phyloP scores from a whole-genome alignment of 768 basidiomycete genomes.

The Clavulina sp. region DNA sequence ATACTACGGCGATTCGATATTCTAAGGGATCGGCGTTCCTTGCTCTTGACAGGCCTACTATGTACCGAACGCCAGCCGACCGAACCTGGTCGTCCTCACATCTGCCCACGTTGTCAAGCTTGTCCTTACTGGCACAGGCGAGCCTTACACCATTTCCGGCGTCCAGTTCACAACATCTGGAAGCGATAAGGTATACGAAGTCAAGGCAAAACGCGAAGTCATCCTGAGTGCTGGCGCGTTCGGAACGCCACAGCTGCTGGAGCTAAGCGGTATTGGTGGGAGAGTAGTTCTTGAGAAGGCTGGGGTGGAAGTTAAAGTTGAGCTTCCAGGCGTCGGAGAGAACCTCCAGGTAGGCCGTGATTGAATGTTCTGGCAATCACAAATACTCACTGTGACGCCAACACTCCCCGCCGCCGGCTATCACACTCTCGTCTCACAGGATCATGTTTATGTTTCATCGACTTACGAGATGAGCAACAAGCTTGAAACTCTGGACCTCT shows the following conservation, averaged over 20 bases:
- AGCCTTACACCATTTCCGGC: slow-evolving; percentile 21
- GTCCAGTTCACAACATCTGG: slow-evolving; percentile 19
- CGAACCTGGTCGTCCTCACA: slow-evolving; percentile 26
- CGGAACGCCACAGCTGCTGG: slow-evolving; percentile 7
- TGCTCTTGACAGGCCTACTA: slow-evolving; percentile 12
- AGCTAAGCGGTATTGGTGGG: slow-evolving; percentile 21
- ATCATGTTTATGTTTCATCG: slow-evolving; percentile 7
- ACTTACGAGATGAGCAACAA: slow-evolving; percentile 4
- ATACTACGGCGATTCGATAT: no score
- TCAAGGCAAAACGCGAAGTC: slow-evolving; percentile 24
- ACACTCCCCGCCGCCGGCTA: no score
- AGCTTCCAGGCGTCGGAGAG: slow-evolving; percentile 28
- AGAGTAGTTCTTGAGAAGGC: slow-evolving; percentile 16
- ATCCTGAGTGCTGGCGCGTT: slow-evolving; percentile 21
- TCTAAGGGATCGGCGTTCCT: no score
- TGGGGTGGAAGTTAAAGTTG: slow-evolving; percentile 20
- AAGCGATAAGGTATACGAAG: slow-evolving; percentile 16
- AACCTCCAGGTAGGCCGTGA: slow-evolving; percentile 22
- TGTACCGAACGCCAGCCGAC: slow-evolving; percentile 13
- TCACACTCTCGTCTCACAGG: slow-evolving; percentile 3
- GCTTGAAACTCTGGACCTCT: slow-evolving; percentile 5
- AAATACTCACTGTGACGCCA: no score
- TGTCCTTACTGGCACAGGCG: slow-evolving; percentile 17
- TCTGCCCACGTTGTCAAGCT: slow-evolving; percentile 25
- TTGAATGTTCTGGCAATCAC: no score